Percentiles rank a stretch among this genome's conserved stretches.
These are phyloP conservation scores for Plasmodium malariae DNA, from an alignment of 169 alveolate genomes.

Conservation along the genomic window DNA sequence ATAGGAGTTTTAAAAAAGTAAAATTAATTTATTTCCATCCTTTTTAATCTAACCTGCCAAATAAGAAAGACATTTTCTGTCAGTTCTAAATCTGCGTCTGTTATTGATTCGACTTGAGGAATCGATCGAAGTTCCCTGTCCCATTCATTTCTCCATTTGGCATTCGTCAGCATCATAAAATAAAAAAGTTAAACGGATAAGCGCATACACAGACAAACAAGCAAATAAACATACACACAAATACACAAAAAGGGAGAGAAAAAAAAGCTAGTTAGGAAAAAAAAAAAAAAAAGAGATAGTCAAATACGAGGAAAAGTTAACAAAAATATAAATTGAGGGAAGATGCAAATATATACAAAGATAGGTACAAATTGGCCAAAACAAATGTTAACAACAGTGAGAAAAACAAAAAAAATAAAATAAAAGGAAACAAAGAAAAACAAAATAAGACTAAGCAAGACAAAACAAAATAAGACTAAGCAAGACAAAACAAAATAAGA, in stretches of 20 bases:
- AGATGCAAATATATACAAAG: neutral
- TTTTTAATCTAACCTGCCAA: constrained; percentile 63
- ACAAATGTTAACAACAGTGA: neutral
- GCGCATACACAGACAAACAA: neutral
- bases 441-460: neutral
- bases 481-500: too few species aligned
- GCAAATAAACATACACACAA: neutral
- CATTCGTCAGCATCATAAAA: constrained; percentile 27
- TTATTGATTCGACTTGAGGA: constrained; percentile 70
- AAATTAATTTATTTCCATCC: neutral
- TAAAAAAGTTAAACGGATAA: neutral
- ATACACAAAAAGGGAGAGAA: constrained; percentile 4
- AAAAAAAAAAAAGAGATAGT: neutral
- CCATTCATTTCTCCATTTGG: constrained; percentile 71
- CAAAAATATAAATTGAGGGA: neutral
- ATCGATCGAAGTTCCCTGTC: constrained; percentile 67
- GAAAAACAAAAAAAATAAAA: neutral
- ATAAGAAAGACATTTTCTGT: constrained; percentile 75
- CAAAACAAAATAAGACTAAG: neutral
- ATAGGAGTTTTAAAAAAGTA: neutral
- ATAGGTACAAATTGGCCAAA: neutral
- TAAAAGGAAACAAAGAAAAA: neutral
- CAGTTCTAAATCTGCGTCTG: constrained; percentile 42
- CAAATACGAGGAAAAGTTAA: neutral
- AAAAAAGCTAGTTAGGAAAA: neutral